Base-by-base conservation (phyloP, 768 basidiomycete species). In the Termitomyces sp. region DNA sequence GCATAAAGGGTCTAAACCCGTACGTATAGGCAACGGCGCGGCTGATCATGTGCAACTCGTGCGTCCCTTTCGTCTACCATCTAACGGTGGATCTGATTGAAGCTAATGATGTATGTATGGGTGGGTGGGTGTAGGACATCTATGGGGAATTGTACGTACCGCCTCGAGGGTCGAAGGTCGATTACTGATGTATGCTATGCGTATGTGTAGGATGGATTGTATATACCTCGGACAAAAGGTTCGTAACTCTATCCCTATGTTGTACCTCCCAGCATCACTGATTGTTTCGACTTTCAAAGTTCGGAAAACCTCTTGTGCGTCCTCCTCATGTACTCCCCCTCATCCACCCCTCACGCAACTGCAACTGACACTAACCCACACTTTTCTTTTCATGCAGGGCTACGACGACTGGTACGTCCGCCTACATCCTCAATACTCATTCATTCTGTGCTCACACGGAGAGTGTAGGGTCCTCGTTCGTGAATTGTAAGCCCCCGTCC, bases 171-270 rank as follows among this genome's bases (percentile, higher is more conserved):
- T 22, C 12, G 45, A 4, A 13, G 12, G n/a, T n/a, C n/a, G n/a
- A n/a, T 22, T 12, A 22, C 12, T 46, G 20, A 12, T 12, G 20
- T 11, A 36, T 16, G 4, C 12, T 16, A 4, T 38, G 13, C 9
- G 18, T n/a, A n/a, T 4, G 16, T 2, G 36, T 67, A 91, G 91
- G 53, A 89, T 96, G 91, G 95, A 97, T 78, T 94, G 91, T 85
- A 92, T 98, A 64, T 98, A 98, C 72, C 84, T 98, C 22, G 89
- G 93, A 5, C 95, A 98, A 74, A 98, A 98, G 84, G 90, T 88
- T n/a, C n/a, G n/a, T n/a, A n/a, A n/a, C n/a, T n/a, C n/a, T n/a
- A n/a, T n/a, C n/a, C n/a, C n/a, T n/a, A n/a, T 42, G 49, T 22
- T 55, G 36, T 16, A 24, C 20, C 13, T 53, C n/a, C 44, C 6